Evolutionary conservation across 371 early-diverging fungal species (phyloP).

Genomic region (Rozella allomycis): DNA sequence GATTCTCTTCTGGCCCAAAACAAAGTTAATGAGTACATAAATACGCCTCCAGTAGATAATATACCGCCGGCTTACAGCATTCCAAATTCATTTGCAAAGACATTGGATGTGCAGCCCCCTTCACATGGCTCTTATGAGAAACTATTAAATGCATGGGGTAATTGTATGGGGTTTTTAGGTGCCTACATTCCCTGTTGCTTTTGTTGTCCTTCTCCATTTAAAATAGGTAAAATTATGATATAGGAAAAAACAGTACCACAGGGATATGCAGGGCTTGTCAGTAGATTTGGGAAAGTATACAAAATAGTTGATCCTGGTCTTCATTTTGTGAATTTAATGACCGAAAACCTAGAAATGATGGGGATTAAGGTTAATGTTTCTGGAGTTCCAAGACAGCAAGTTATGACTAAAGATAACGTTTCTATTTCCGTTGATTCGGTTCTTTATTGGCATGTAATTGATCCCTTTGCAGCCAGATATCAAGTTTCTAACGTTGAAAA

Average conservation of each 20-base stretch:
- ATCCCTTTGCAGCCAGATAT: conserved; percentile 56
- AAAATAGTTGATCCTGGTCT: conserved; percentile 75
- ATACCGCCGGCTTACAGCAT: too few relatives aligned
- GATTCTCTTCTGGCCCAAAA: too few relatives aligned
- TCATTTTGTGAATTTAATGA: conserved; percentile 45
- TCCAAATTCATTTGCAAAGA: too few relatives aligned
- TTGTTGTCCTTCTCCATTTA: too few relatives aligned
- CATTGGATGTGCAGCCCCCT: too few relatives aligned
- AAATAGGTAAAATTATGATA: neutral
- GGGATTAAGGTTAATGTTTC: conserved; percentile 55
- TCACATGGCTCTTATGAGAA: neutral
- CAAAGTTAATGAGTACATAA: too few relatives aligned
- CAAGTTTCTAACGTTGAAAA: conserved; percentile 43
- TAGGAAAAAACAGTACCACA: neutral
- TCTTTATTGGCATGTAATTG: conserved; percentile 50
- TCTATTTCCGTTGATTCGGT: conserved; percentile 56
- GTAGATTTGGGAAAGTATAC: conserved; percentile 60
- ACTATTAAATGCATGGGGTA: neutral
- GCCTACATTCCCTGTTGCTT: neutral
- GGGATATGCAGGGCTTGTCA: conserved; percentile 48
- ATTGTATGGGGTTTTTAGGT: neutral
- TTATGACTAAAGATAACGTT: conserved; percentile 79
- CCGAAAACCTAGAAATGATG: conserved; percentile 29
- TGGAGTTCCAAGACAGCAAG: conserved; percentile 44
- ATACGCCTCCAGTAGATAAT: too few relatives aligned